Conservation (phyloP, 352 stramenopile genomes). For the Blastocystis sp. region DNA sequence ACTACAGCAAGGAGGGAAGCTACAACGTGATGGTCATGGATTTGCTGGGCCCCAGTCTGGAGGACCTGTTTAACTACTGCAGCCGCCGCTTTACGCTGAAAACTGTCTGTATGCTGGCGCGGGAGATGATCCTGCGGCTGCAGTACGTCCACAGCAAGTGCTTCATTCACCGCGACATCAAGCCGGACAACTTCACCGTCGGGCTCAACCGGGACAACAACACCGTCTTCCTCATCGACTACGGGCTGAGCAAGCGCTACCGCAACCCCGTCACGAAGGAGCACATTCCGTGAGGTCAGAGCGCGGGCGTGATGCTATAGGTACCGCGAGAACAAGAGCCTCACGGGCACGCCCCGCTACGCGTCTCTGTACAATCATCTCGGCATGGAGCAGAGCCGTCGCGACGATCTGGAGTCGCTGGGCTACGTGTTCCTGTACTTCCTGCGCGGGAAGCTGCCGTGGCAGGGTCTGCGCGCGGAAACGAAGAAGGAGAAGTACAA, state of each 20-base stretch:
- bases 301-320: slow-evolving; percentile 73
- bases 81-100: slow-evolving; percentile 84
- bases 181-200: slow-evolving; percentile 92
- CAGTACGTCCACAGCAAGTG: slow-evolving; percentile 90
- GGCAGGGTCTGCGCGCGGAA: slow-evolving; percentile 89
- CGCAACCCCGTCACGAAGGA: slow-evolving; percentile 85
- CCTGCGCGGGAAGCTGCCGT: slow-evolving; percentile 85
- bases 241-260: slow-evolving; percentile 89
- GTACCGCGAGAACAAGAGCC: slow-evolving; percentile 89
- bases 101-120: slow-evolving; percentile 87
- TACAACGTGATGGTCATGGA: slow-evolving; percentile 99
- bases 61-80: slow-evolving; percentile 92
- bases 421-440: slow-evolving; percentile 92
- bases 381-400: slow-evolving; percentile 86
- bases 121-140: slow-evolving; percentile 85
- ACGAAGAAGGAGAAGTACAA: slow-evolving; percentile 94
- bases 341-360: slow-evolving; percentile 88
- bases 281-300: slow-evolving; percentile 80
- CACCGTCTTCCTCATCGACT: slow-evolving; percentile 91
- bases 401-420: slow-evolving; percentile 88
- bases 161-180: slow-evolving; percentile 92
- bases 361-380: slow-evolving; percentile 89
- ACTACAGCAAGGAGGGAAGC: slow-evolving; percentile 91
- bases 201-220: slow-evolving; percentile 83
- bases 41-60: slow-evolving; percentile 91